Evolutionary conservation across 139 green algal species (phyloP), one percentile per base, ranked within the genome.

Genomic region (Desmodesmus armatus): DNA sequence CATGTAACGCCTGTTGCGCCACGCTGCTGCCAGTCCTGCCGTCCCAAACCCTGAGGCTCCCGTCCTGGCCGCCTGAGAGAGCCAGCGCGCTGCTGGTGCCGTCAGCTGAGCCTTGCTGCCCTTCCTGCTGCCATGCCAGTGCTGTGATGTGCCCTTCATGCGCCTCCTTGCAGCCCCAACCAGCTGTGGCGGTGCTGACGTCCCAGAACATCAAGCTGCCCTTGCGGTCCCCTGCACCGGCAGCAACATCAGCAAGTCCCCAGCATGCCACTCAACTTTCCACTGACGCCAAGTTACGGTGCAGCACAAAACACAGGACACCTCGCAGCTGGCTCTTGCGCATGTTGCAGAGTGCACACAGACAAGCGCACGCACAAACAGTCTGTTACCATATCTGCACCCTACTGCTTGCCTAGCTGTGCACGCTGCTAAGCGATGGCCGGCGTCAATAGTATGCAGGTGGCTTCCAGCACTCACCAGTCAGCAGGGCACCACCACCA

Each of bases 61-160:
- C 93, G 73, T 96, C 93, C 80, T 95, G 93, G 0, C 87, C 91
- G 17, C 88, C 90, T 17, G 77, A 87, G 25, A 93, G 19, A 0
- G 87, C 51, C 62, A 62, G 84, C 27, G 31, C 37, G 44, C 33
- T 71, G 17, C 47, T 78, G 47, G 3, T 51, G 15, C 21, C 11
- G n/a, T n/a, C n/a, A 71, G 7, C 76, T 55, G 27, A 0, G 15
- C 35, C 60, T 39, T 74, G 19, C 40, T 44, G 55, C 53, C 67
- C 55, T 23, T 71, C 37, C 35, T 80, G 49, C 39, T 80, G 60
- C 91, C 91, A 96, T 1, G 83, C 82, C 31, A 98, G 84, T 5
- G 94, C 87, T 39, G 94, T 98, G 55, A 96, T 79, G 81, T 97
- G 95, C 0, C 95, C 95, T 35, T 85, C 49, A 75, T 93, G 90